These are phyloP conservation scores for Pyrenophora tritici-repentis DNA, from an alignment of 2,329 filamentous ascomycete species.

Conservation along the genomic window DNA sequence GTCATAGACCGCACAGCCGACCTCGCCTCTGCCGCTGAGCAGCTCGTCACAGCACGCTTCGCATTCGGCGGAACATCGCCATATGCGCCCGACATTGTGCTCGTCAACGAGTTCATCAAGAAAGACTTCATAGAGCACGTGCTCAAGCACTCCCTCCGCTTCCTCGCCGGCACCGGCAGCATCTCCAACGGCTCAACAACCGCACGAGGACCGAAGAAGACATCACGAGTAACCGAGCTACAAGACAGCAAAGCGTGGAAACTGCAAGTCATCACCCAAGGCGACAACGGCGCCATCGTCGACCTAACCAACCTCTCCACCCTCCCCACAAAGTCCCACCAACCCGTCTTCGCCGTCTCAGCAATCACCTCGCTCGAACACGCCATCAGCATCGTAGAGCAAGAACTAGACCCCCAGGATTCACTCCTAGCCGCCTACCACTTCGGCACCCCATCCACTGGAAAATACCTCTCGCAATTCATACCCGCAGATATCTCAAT, in stretches of 20 bases:
- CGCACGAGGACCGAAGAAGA: constrained; percentile 14
- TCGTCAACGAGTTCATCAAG: constrained; percentile 68
- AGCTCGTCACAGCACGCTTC: constrained; percentile 60
- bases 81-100: constrained; percentile 65
- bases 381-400: constrained; percentile 55
- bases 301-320: constrained; percentile 32
- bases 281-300: constrained; percentile 30
- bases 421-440: constrained; percentile 56
- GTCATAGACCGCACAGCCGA: constrained; percentile 66
- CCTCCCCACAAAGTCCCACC: constrained; percentile 46
- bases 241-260: constrained; percentile 27
- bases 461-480: constrained; percentile 66
- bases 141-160: constrained; percentile 46
- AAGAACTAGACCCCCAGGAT: constrained; percentile 31
- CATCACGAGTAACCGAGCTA: constrained; percentile 14
- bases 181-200: constrained; percentile 17
- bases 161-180: constrained; percentile 23
- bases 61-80: constrained; percentile 61
- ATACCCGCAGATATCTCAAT: constrained; percentile 57
- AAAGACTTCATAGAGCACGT: constrained; percentile 59
- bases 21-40: constrained; percentile 57
- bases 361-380: constrained; percentile 59
- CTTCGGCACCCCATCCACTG: constrained; percentile 56
- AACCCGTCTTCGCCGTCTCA: constrained; percentile 54
- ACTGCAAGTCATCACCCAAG: constrained; percentile 28